Evolutionary conservation across 2,329 filamentous ascomycete genomes (phyloP), one percentile per base, ranked within the genome.

Genomic region (Stagonosporopsis chrysanthemi): DNA sequence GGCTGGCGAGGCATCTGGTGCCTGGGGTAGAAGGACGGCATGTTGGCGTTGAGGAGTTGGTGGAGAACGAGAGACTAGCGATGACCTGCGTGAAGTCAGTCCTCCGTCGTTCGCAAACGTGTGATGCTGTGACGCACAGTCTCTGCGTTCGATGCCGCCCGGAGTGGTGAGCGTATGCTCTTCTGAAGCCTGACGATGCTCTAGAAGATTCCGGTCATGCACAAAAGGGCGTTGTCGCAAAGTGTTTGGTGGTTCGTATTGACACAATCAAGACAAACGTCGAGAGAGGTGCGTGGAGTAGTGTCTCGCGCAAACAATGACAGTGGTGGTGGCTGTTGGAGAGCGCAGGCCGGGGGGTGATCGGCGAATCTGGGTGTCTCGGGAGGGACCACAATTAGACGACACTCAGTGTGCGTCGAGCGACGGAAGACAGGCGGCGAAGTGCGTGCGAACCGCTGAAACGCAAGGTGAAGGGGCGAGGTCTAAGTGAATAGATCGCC

Each of bases 21-120:
- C 56, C 79, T 76, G 48, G 78, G 77, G 67, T 82, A 82, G 71
- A 82, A 82, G 67, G 80, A 79, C 65, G 81, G 81, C 81, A 83
- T 83, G 72, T 66, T 78, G 71, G 70, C 67, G 64, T 62, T 62
- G 61, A 63, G 63, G 62, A 66, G 64, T 69, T 63, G 72, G 66
- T 66, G 65, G 64, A 56, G 65, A 73, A 75, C 71, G 68, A 76
- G 76, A 79, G 80, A 80, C 76, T 65, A 77, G 74, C 66, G 67
- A 67, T 57, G 74, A 74, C 72, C 76, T 79, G 68, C 60, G 52
- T 39, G 43, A 19, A 45, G 61, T 74, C 56, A 74, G 67, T 51
- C 15, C 38, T 7, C 15, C 31, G 40, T n/a, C 11, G 33, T 38
- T 23, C 42, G 44, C 41, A 19, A 28, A 36, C 36, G 35, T 50